Evolutionary conservation across 2,329 filamentous ascomycete genomes (phyloP).

Genomic region (Phialophora tarda): DNA sequence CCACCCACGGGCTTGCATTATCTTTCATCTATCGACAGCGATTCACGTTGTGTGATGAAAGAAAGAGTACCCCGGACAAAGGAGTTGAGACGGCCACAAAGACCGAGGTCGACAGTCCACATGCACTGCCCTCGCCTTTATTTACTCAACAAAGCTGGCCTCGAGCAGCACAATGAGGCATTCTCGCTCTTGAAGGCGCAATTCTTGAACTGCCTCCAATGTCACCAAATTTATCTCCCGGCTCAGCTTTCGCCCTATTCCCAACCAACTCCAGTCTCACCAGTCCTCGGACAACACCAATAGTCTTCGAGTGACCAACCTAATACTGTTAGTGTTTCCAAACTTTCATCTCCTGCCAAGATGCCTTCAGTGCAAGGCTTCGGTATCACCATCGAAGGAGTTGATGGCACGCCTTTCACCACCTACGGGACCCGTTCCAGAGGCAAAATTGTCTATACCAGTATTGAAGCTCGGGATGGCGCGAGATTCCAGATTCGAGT

Average conservation of each 20-base stretch:
- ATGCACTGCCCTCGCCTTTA: background rate
- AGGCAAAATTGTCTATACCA: constrained; percentile 7
- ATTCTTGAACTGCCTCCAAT: background rate
- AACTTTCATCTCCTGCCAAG: background rate
- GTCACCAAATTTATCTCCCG: background rate
- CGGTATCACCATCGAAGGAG: constrained; percentile 13
- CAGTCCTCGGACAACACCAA: background rate
- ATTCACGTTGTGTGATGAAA: background rate
- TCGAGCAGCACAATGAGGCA: background rate
- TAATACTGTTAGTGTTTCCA: background rate
- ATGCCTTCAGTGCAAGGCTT: constrained; percentile 27
- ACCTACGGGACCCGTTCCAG: constrained; percentile 24
- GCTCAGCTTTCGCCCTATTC: background rate
- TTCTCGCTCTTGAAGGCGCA: background rate
- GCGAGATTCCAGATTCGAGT: constrained; percentile 25
- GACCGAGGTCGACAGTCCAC: background rate
- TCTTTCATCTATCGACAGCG: background rate
- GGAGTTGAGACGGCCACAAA: background rate
- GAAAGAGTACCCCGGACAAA: background rate
- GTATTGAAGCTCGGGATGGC: constrained; percentile 21
- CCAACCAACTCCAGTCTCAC: background rate
- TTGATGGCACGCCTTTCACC: constrained; percentile 19
- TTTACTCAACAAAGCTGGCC: background rate
- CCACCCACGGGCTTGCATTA: background rate
- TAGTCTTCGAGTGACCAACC: background rate